Conservation (phyloP, 768 basidiomycete genomes). For the Tubosaeta brunneosetosa region DNA sequence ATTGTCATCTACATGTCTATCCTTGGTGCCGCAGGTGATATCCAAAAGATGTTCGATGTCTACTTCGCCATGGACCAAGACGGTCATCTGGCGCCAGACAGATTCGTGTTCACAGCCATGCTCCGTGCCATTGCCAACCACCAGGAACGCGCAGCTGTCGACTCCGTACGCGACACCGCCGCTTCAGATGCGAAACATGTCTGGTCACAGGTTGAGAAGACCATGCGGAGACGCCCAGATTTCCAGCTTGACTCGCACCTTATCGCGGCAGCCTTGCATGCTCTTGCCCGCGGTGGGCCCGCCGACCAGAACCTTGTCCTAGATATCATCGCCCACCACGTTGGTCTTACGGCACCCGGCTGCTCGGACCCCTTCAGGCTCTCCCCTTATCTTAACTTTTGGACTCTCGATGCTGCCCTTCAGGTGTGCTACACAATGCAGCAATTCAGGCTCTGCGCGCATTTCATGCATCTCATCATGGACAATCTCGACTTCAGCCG, state of each 20-base stretch:
- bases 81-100: constrained; percentile 58
- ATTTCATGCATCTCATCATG: constrained; percentile 60
- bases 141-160: constrained; percentile 16
- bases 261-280: constrained; percentile 48
- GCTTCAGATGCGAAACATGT: constrained; percentile 67
- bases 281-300: constrained; percentile 51
- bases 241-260: constrained; percentile 52
- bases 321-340: constrained; percentile 56
- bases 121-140: constrained; percentile 43
- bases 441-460: constrained; percentile 44
- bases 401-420: constrained; percentile 52
- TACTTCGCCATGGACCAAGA: constrained; percentile 63
- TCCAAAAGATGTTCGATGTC: constrained; percentile 71
- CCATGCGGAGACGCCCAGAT: constrained; percentile 39
- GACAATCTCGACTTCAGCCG: constrained; percentile 29
- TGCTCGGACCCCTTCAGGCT: constrained; percentile 37
- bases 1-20: constrained; percentile 62
- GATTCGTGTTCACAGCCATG: constrained; percentile 61
- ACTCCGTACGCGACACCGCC: constrained; percentile 33
- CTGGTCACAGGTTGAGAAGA: constrained; percentile 63
- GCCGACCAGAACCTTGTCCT: constrained; percentile 65
- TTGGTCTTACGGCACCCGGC: constrained; percentile 51
- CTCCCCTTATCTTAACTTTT: constrained; percentile 39
- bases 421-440: constrained; percentile 48
- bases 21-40: constrained; percentile 53